Evolutionary conservation across 2,329 filamentous ascomycete species (phyloP).

Genomic region (Monilinia laxa): DNA sequence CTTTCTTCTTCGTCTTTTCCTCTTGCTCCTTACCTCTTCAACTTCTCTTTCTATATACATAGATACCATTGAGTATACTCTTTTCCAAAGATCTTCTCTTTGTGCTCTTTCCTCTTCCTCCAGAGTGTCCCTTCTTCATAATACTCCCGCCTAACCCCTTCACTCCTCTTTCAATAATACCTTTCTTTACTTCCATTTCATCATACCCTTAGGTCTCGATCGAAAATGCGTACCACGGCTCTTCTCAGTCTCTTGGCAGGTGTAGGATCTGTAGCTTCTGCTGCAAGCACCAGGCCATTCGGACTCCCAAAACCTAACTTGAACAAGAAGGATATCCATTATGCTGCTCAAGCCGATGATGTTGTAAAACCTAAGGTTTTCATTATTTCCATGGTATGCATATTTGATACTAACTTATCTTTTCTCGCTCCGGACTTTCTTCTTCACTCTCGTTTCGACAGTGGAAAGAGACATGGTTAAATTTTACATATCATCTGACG

Average conservation of each 20-base stretch:
- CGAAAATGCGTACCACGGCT: slow-evolving; percentile 20
- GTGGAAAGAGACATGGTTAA: background rate
- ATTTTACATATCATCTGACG: background rate
- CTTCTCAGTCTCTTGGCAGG: slow-evolving; percentile 19
- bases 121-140: background rate
- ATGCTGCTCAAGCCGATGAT: slow-evolving; percentile 2
- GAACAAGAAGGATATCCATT: slow-evolving; percentile 19
- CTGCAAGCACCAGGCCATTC: slow-evolving; percentile 18
- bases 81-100: background rate
- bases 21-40: background rate
- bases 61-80: background rate
- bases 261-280: slow-evolving; percentile 12
- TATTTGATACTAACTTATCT: background rate
- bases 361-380: slow-evolving; percentile 54
- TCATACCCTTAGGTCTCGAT: background rate
- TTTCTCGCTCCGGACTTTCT: background rate
- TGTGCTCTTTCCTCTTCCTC: background rate
- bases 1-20: background rate
- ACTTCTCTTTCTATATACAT: background rate
- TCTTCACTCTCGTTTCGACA: background rate
- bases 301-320: slow-evolving; percentile 3
- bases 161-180: background rate
- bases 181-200: background rate
- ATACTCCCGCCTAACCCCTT: background rate
- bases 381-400: slow-evolving; percentile 59